phyloP scores from a whole-genome alignment of 371 early-diverging fungal genomes.

The Mortierella sp. region DNA sequence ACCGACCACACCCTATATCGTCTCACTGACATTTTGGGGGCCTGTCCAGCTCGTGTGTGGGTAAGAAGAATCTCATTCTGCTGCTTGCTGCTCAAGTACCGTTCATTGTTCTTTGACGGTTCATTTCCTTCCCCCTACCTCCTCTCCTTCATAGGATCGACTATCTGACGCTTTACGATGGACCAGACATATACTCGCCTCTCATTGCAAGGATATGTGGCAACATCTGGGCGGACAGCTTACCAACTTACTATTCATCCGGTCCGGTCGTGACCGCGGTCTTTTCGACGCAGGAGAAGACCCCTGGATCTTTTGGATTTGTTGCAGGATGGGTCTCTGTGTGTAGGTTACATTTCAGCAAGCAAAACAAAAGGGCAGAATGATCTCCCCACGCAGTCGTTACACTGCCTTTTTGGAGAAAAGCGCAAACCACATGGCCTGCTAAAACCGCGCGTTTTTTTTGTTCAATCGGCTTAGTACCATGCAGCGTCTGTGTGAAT shows the following conservation, averaged over 20 bases:
- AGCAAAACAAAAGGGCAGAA: no score
- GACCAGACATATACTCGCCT: conserved; percentile 28
- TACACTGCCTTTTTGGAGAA: no score
- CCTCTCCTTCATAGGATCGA: conserved; percentile 26
- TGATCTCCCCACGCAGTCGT: no score
- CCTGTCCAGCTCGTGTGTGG: conserved; percentile 41
- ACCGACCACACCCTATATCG: conserved; percentile 14
- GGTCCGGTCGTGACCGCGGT: conserved; percentile 38
- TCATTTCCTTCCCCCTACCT: not conserved
- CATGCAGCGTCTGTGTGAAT: conserved; percentile 27
- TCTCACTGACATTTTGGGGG: conserved; percentile 23
- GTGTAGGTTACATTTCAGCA: conserved; percentile 16
- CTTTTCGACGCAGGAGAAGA: conserved; percentile 18
- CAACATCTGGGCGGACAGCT: conserved; percentile 20
- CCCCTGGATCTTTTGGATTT: conserved; percentile 27
- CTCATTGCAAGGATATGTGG: conserved; percentile 39
- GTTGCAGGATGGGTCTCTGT: conserved; percentile 28
- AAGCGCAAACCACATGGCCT: no score
- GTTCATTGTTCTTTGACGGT: not conserved
- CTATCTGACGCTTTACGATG: conserved; percentile 45
- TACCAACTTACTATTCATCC: conserved; percentile 18
- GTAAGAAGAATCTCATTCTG: conserved; percentile 13
- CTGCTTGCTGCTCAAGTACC: not conserved
- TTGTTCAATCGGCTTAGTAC: no score
- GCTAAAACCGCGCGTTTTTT: no score